Evolutionary conservation across 2,329 filamentous ascomycete species (phyloP), one percentile per base, ranked within the genome.

Genomic region (Fusarium pseudoanthophilum): DNA sequence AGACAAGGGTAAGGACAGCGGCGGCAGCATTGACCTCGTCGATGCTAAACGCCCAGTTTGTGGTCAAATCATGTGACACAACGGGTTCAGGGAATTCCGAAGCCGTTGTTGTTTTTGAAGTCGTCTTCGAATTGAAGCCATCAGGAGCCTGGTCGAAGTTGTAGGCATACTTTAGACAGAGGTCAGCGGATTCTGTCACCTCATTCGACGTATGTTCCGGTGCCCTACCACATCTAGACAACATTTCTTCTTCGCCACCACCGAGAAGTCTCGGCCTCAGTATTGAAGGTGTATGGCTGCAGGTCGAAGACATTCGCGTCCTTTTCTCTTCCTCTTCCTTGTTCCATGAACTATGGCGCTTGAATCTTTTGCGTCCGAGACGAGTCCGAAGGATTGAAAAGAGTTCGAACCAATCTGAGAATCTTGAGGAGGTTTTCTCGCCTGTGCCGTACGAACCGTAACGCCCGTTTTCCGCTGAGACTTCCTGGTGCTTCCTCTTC

Each of bases 1-100:
- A 42, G 39, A 71, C 34, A 21, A 61, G 45, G 28, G 58, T 40
- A 48, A 68, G 62, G 28, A 64, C 26, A 16, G 34, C n/a, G 21
- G 24, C 42, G 16, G 48, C 71, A 21, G 45, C 28, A 49, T 58
- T 53, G 14, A 71, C 49, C 14, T 74, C 53, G 15, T 58, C 24
- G 24, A 32, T 36, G 21, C 40, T 24, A 18, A 64, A 60, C 14
- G 13, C 11, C 18, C 20, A 28, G 18, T 30, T 18, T 34, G n/a
- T 16, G 32, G 15, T n/a, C 20, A n/a, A 39, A 34, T 30, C 21
- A 32, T 37, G 14, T 21, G 37, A 21, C 28, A 21, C 43, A 26
- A 24, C 55, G 24, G 24, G n/a, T 28, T 55, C 51, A 30, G 28
- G 34, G n/a, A 18, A 11, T 11, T 26, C 32, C 20, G 39, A 26